Evolutionary conservation across 768 basidiomycete species (phyloP), one percentile per base, ranked within the genome.

Genomic region (Lactarius evosmus): DNA sequence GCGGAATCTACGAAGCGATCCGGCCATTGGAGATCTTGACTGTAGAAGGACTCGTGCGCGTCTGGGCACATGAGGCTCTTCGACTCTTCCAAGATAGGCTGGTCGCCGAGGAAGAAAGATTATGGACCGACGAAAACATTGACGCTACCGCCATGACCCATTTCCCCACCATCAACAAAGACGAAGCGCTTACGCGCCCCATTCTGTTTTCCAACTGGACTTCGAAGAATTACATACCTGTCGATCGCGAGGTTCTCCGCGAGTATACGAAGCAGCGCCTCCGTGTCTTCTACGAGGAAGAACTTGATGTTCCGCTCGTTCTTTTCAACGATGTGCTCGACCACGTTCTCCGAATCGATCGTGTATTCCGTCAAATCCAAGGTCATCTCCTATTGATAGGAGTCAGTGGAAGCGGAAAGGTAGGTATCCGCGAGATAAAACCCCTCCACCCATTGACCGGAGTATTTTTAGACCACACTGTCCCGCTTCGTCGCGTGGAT

Each of bases 401-500:
- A 76, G 93, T 98, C 69, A 98, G 95, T 70, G 97, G 97, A 22
- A 93, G 93, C 72, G 97, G 97, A 69, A 99, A 99, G 87, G 97
- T 96, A 69, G 78, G 68, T 22, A 32, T 44, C 62, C 54, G 40
- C 33, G 9, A 16, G 9, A 16, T 38, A 32, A 17, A 14, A 33
- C 12, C 11, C 4, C 1, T 19, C 27, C 33, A 7, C 9, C 4
- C n/a, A 52, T 25, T 63, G 62, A 46, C 67, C 62, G 68, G 72
- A 33, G 68, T 60, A 64, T 58, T 17, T 30, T 9, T 71, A 98
- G 97, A 99, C 97, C 4, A 99, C 95, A 0, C 77, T 99, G 2
- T 97, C 97, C 41, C 88, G 97, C 53, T 99, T 99, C 74, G 97
- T 99, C 30, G 97, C 97, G 0, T 99, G 97, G 97, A 98, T 99